Evolutionary conservation across 2,329 filamentous ascomycete species (phyloP), one percentile per base, ranked within the genome.

Genomic region (Alternaria sp.): DNA sequence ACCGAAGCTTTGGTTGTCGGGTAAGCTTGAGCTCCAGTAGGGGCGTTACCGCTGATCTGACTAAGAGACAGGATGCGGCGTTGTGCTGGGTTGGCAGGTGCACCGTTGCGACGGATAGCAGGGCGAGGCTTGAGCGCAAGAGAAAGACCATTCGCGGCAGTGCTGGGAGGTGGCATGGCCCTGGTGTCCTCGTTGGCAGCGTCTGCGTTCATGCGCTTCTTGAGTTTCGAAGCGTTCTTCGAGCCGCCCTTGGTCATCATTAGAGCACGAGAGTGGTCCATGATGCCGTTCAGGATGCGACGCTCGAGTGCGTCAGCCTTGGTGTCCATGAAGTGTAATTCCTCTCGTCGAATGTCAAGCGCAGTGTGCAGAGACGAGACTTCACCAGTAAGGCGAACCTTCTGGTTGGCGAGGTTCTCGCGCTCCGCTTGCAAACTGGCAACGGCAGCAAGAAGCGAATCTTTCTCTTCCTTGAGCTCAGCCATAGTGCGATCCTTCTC

Each of bases 221-320:
- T 79, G 21, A 66, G 50, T 61, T 79, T 78, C 33, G 64, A 69
- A 30, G 72, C 74, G 69, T 75, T 77, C 74, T 78, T 82, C 33
- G 77, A 75, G 58, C 87, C 82, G 8, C 74, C 74, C 82, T 92
- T 90, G 69, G 89, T 85, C 84, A 96, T 92, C 61, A 98, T 87
- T n/a, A 97, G 86, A 25, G 95, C 90, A 7, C 95, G 91, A 20
- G 95, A 97, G 78, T 98, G 95, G 72, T 98, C 94, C 82, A 99
- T 96, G 66, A 98, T 93, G 25, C 95, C 94, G 69, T 98, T 95
- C 30, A 99, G 84, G 70, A 99, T 97, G 25, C 96, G 90, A 56
- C 94, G 92, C 82, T 99, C 96, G 23, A 99, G 85, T 4, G 89
- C 88, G 78, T 97, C 94, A 3, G 95, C 96, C 66, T 95, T 92